A percentile compares a stretch with the other conserved stretches of the same genome.
These are phyloP conservation scores for Chaetomium tenue DNA, from an alignment of 495 filamentous ascomycete species.

Conservation along the genomic window DNA sequence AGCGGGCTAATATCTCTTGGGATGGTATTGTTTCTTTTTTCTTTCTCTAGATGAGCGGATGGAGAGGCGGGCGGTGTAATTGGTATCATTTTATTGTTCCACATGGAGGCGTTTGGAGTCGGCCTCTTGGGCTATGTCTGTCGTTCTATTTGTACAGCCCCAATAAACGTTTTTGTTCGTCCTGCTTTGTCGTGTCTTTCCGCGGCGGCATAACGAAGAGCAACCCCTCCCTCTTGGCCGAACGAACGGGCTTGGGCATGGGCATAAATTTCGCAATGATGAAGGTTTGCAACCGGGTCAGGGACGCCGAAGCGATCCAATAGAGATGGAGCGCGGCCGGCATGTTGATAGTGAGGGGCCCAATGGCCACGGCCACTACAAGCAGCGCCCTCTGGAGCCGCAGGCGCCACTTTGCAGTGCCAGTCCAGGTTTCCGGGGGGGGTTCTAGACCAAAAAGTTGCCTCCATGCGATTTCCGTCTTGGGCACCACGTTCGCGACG, in stretches of 20 bases:
- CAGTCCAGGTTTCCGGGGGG: neutral
- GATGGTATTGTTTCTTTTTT: neutral
- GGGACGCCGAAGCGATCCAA: constrained; percentile 57
- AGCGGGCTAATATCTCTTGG: neutral
- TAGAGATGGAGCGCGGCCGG: constrained; percentile 68
- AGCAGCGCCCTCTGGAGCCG: constrained; percentile 39
- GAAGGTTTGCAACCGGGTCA: constrained; percentile 19
- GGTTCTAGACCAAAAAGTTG: constrained; percentile 22
- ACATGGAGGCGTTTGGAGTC: constrained; percentile 27
- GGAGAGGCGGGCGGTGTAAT: constrained; percentile 1
- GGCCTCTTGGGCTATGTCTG: constrained; percentile 18
- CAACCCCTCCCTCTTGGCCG: constrained; percentile 13
- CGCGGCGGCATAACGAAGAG: constrained; percentile 30
- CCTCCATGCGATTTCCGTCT: constrained; percentile 16
- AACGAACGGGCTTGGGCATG: constrained; percentile 11
- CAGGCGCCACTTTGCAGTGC: neutral
- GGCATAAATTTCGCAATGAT: constrained; percentile 31
- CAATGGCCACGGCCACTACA: constrained; percentile 42
- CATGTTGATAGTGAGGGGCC: constrained; percentile 52
- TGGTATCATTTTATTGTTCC: constrained; percentile 16
- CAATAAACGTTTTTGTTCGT: neutral
- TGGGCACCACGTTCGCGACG: constrained; percentile 44
- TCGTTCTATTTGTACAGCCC: constrained; percentile 15
- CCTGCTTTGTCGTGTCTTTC: neutral
- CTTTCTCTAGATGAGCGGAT: neutral